Evolutionary conservation across 257 asterid genomes (phyloP), one percentile per base, ranked within the genome.

Genomic region (Lavandula angustifolia): DNA sequence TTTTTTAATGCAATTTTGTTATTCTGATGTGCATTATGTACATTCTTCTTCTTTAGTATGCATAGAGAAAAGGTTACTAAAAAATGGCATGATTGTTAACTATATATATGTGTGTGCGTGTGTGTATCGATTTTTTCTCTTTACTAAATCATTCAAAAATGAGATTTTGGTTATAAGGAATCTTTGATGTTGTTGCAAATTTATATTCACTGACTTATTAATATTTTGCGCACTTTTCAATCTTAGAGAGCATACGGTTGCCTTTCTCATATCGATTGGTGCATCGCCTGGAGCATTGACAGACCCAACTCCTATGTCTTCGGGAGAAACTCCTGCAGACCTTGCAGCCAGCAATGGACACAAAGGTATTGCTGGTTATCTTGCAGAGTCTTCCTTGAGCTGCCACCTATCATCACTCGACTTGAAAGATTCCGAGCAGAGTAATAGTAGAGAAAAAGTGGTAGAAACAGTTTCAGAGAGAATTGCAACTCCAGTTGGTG

Each of bases 291-390:
- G 95, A 70, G 68, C 72, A 41, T 66, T 88, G 74, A 86, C 98
- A 2, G 96, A 88, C 76, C 98, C 98, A 64, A 77, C 92, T 51
- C 92, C 95, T 5, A 49, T 66, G 63, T 76, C 96, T 69, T 65
- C 85, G 0, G 95, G 85, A 38, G 82, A 84, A 73, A 57, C 86
- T 56, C 94, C 98, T 32, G 94, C 98, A 66, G 98, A 87, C 74
- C 85, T 91, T 16, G 98, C 98, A 47, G 81, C 88, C 66, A 67
- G 73, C 76, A 88, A 87, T 51, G 98, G 95, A 57, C 95, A 91
- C 79, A 91, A 86, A 77, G 98, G 98, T 66, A 91, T 91, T 70
- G 94, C 95, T 50, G 98, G 95, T 75, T 91, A 80, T 75, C 87
- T 91, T 49, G 94, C 95, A 1, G 98, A 91, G 73, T 76, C 85